Conservation (phyloP, 2,329 filamentous ascomycete genomes). For the Taxawa tesnikishii region DNA sequence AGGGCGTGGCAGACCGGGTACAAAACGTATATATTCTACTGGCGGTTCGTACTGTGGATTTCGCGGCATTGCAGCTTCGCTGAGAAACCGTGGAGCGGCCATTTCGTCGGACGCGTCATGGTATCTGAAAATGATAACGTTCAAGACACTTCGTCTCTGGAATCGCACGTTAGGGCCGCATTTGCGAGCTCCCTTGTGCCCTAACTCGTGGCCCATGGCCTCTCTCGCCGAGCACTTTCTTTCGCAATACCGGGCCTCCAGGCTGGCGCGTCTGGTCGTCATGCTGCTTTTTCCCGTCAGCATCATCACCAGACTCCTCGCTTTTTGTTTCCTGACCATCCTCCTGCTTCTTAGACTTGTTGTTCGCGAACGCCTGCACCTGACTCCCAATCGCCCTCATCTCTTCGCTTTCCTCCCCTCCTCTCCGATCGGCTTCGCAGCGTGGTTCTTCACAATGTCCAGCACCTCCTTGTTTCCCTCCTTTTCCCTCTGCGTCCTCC, state of each 20-base stretch:
- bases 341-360: slow-evolving; percentile 6
- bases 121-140: no score
- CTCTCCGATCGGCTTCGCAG: slow-evolving; percentile 10
- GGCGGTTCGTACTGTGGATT: no score
- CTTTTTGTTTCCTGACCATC: neutral
- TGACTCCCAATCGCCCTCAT: slow-evolving; percentile 17
- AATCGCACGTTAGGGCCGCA: slow-evolving; percentile 7
- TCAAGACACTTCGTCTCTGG: no score
- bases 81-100: no score
- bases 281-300: slow-evolving; percentile 1
- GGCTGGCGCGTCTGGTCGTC: neutral
- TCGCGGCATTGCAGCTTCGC: no score
- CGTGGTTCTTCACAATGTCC: slow-evolving; percentile 11
- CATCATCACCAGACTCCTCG: neutral
- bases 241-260: slow-evolving; percentile 2
- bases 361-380: slow-evolving; percentile 17
- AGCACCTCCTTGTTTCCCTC: slow-evolving; percentile 26
- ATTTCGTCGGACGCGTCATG: no score
- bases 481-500: slow-evolving; percentile 20
- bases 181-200: slow-evolving; percentile 2
- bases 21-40: no score
- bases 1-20: no score
- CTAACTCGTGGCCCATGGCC: slow-evolving; percentile 9
- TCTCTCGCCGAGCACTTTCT: slow-evolving; percentile 7
- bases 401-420: slow-evolving; percentile 13